These are phyloP conservation scores for Tetradesmus lagerheimii DNA, from an alignment of 139 green algal species.

Conservation along the genomic window DNA sequence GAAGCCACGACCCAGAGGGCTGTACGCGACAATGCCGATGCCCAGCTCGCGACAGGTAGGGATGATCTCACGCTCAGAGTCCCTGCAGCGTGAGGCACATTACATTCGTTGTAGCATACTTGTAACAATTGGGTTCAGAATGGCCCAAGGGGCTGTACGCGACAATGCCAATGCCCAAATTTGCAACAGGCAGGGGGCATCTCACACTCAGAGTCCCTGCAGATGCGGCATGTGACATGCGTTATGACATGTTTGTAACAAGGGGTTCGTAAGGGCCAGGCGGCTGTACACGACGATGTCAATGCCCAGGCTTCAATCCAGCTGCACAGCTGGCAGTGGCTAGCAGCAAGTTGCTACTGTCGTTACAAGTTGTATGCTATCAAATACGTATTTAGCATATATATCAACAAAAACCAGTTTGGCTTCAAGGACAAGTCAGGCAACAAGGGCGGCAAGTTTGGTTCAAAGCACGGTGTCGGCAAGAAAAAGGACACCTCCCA, in stretches of 20 bases:
- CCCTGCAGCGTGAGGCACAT: not conserved
- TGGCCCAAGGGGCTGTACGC: constrained; percentile 71
- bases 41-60: constrained; percentile 75
- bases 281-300: no score
- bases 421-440: no score
- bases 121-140: no score
- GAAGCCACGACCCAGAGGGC: constrained; percentile 70
- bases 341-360: no score
- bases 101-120: not conserved
- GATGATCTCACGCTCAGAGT: constrained; percentile 71
- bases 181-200: constrained; percentile 69
- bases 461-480: no score
- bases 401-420: no score
- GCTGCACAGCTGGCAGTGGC: constrained; percentile 79
- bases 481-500: no score
- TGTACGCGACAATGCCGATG: constrained; percentile 80
- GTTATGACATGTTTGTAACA: no score
- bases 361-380: no score
- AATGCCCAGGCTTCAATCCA: constrained; percentile 71
- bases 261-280: no score
- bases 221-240: not conserved
- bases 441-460: no score
- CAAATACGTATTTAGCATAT: no score
- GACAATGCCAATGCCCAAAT: constrained; percentile 80
- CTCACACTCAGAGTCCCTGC: constrained; percentile 63